Evolutionary conservation across 1,284 basidiomycete species (phyloP).

Genomic region (Leccinum ponderosum): DNA sequence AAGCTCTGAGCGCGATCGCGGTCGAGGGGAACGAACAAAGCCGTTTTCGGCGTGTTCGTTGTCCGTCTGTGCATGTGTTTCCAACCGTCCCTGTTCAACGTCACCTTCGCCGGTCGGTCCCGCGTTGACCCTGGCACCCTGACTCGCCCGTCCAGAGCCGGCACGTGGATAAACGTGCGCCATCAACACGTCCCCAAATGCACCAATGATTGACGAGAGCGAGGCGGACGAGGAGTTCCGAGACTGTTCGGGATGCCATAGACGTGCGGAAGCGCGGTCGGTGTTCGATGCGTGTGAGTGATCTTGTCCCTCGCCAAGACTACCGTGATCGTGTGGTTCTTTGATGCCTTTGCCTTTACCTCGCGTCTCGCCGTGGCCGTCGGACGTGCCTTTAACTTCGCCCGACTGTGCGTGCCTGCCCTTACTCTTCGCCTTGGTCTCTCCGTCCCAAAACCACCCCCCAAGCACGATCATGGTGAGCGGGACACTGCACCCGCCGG

Average conservation of each 20-base stretch:
- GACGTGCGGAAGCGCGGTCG: not conserved
- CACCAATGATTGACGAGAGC: conserved; percentile 40
- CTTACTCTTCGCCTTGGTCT: conserved; percentile 15
- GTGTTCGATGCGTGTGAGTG: not conserved
- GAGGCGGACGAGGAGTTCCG: conserved; percentile 21
- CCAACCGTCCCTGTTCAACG: conserved; percentile 11
- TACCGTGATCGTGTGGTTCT: not conserved
- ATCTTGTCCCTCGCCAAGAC: not conserved
- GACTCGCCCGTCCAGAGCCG: not conserved
- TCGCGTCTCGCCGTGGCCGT: conserved; percentile 1
- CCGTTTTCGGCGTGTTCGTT: not conserved
- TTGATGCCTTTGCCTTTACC: conserved; percentile 13
- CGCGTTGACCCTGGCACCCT: not conserved
- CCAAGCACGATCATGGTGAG: conserved; percentile 91
- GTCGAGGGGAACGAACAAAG: not conserved
- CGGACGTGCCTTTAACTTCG: not conserved
- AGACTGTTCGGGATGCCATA: conserved; percentile 3
- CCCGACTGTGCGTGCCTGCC: not conserved
- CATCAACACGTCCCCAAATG: conserved; percentile 44
- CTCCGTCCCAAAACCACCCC: conserved; percentile 76
- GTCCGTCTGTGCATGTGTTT: conserved; percentile 8
- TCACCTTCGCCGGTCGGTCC: conserved; percentile 1
- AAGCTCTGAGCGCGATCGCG: not conserved
- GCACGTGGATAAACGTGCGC: conserved; percentile 13
- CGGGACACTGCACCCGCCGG: conserved; percentile 85